These are phyloP conservation scores for Dryas drummondii DNA, from an alignment of 306 rosid genomes.

Conservation along the genomic window DNA sequence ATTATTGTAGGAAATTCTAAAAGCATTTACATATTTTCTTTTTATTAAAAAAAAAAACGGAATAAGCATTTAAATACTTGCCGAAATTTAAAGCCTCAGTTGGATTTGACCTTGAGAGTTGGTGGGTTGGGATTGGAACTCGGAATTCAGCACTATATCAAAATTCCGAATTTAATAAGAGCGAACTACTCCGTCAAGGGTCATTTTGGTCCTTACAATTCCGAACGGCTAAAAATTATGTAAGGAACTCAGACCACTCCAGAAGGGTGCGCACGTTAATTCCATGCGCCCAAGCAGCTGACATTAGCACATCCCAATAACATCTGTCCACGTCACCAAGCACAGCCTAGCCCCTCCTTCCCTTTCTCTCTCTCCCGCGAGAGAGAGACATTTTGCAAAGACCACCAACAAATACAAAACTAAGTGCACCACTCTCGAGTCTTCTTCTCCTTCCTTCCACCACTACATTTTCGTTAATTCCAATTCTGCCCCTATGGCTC, in stretches of 20 bases:
- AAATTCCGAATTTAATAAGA: background rate
- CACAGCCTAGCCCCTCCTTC: background rate
- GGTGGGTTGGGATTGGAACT: too few species aligned
- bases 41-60: too few species aligned
- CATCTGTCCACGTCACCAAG: background rate
- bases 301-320: background rate
- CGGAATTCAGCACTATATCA: too few species aligned
- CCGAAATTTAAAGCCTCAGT: too few species aligned
- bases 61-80: too few species aligned
- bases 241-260: background rate
- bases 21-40: too few species aligned
- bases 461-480: conserved; percentile 16
- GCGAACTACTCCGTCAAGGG: background rate
- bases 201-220: background rate
- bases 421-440: too few species aligned
- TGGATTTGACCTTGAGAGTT: too few species aligned
- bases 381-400: too few species aligned
- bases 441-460: background rate
- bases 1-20: too few species aligned
- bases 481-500: conserved; percentile 49
- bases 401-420: too few species aligned
- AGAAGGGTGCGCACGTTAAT: background rate
- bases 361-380: background rate
- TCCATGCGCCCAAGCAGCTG: background rate
- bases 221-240: conserved; percentile 6